These are phyloP conservation scores for Coemansia sp. DNA, from an alignment of 192 early-diverging fungal species.

Conservation along the genomic window DNA sequence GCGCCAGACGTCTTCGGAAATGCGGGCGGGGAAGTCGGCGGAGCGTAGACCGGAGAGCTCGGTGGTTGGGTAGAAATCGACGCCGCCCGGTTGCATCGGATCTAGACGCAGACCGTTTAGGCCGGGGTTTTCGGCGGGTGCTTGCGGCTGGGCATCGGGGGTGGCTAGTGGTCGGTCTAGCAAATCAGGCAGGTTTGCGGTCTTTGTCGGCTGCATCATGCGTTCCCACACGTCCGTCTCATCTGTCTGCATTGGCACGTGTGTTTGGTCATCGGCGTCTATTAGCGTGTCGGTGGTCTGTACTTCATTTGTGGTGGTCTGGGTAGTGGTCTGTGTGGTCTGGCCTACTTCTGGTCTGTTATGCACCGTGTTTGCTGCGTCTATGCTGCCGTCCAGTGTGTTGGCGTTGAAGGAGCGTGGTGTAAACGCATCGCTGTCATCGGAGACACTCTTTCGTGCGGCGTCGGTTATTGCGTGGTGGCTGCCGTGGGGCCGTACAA, in stretches of 20 bases:
- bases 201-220: constrained; percentile 31
- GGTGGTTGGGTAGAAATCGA: constrained; percentile 19
- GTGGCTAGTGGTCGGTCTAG: constrained; percentile 6
- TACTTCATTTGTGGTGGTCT: constrained; percentile 1
- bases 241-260: neutral
- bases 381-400: neutral
- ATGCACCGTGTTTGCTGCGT: neutral
- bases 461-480: neutral
- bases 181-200: constrained; percentile 25
- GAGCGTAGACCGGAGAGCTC: constrained; percentile 7
- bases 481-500: neutral
- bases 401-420: constrained; percentile 8
- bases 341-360: neutral
- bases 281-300: neutral
- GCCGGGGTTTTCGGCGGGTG: neutral
- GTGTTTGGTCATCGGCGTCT: neutral
- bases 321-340: neutral
- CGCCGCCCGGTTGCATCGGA: constrained; percentile 11
- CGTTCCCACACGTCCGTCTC: constrained; percentile 15
- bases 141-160: neutral
- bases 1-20: constrained; percentile 52
- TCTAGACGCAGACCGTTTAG: constrained; percentile 15
- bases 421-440: neutral
- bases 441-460: neutral
- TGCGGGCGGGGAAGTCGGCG: constrained; percentile 18